phyloP scores from a whole-genome alignment of 139 green algal species.

The Picochlorum costavermella region DNA sequence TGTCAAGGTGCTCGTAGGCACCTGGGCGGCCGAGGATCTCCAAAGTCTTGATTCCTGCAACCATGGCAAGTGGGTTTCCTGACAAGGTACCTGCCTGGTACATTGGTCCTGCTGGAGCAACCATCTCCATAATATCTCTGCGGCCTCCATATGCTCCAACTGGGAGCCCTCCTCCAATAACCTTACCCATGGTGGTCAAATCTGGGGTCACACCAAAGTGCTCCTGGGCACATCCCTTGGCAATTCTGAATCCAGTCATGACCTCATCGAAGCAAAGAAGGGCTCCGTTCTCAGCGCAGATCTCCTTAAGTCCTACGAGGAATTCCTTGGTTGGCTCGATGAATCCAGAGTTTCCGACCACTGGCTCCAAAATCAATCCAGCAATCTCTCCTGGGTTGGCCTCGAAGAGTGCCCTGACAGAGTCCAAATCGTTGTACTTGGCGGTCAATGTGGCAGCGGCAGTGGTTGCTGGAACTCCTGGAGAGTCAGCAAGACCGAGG shows the following conservation, averaged over 20 bases:
- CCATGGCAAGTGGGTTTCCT: slow-evolving; percentile 98
- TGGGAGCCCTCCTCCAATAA: slow-evolving; percentile 95
- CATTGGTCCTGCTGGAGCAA: slow-evolving; percentile 95
- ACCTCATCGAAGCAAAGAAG: slow-evolving; percentile 98
- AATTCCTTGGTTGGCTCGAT: slow-evolving; percentile 89
- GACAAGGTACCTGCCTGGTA: slow-evolving; percentile 94
- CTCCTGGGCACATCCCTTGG: slow-evolving; percentile 76
- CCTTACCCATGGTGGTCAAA: slow-evolving; percentile 99
- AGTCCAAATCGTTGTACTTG: slow-evolving; percentile 66
- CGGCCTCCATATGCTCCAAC: slow-evolving; percentile 95
- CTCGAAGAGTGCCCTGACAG: slow-evolving; percentile 68
- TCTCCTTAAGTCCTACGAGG: slow-evolving; percentile 81
- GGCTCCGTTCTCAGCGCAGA: slow-evolving; percentile 75
- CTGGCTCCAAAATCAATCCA: slow-evolving; percentile 96
- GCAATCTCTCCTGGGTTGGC: slow-evolving; percentile 95
- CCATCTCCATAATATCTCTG: slow-evolving; percentile 96
- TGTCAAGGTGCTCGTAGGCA: slow-evolving; percentile 92
- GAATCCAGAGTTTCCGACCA: slow-evolving; percentile 98
- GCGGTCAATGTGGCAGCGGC: slow-evolving; percentile 57
- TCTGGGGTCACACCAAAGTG: slow-evolving; percentile 96
- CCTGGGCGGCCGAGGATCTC: slow-evolving; percentile 86
- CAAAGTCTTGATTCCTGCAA: slow-evolving; percentile 95
- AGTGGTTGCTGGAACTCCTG: slow-evolving; percentile 62
- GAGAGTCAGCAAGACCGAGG: slow-evolving; percentile 95
- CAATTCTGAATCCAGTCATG: slow-evolving; percentile 90